Evolutionary conservation across 305 asterid species (phyloP), one percentile per base, ranked within the genome.

Genomic region (Fraxinus dipetala): DNA sequence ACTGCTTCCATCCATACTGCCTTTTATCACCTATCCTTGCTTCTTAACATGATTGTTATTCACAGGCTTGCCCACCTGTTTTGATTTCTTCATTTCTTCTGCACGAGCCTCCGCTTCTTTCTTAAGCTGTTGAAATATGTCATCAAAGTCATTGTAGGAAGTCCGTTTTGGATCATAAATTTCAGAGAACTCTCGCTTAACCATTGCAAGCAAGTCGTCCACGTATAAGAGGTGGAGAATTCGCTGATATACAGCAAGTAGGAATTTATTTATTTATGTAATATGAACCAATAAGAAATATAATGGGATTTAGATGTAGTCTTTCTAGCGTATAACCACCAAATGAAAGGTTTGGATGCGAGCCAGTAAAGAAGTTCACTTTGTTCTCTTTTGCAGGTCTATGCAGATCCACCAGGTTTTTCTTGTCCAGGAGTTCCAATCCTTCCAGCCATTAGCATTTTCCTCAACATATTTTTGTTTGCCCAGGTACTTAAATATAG

Each of bases 391-490:
- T 80, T 83, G 85, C 90, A 93, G 97, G 90, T 82, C 48, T 91
- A 92, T 80, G 82, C 78, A 13, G 79, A 77, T 81, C 93, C 93
- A 79, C 91, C 95, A 2, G 96, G 97, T 77, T 95, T 95, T 88
- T 93, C 98, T 85, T 95, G 99, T 79, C 99, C 98, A 20, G 94
- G 97, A 87, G 98, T 91, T 87, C 98, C 99, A 72, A 76, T 89
- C 75, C 80, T 95, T 82, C 99, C 99, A 22, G 90, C 92, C 65
- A 31, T 93, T 48, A 92, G 97, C 91, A 95, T 95, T 79, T 93
- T 91, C 79, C 63, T 95, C 74, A 95, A 93, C 88, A 93, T 95
- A 8, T 95, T 95, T 85, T 87, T 95, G 75, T 93, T 93, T 79
- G 97, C 98, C 79, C 99, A 95, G 99, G 99, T 95, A 85, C 83